phyloP scores from a whole-genome alignment of 2,329 filamentous ascomycete species.

The Karstenula rhodostoma region DNA sequence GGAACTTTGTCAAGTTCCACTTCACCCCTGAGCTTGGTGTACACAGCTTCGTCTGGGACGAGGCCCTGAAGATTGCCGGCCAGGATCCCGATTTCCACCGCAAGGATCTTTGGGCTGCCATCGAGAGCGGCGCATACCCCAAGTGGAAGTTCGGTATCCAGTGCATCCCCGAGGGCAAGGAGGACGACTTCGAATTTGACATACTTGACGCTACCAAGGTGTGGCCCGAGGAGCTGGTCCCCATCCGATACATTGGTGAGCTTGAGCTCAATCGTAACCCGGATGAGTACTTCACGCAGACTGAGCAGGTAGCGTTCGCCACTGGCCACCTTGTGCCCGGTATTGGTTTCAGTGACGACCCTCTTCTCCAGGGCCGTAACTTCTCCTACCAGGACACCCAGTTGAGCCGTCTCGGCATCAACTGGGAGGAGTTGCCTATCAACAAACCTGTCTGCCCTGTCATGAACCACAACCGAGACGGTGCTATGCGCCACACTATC shows the following conservation, averaged over 20 bases:
- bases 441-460: slow-evolving; percentile 78
- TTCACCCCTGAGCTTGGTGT: slow-evolving; percentile 78
- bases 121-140: slow-evolving; percentile 73
- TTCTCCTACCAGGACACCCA: slow-evolving; percentile 74
- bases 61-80: slow-evolving; percentile 72
- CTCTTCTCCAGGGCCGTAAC: slow-evolving; percentile 77
- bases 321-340: slow-evolving; percentile 81
- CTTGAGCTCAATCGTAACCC: slow-evolving; percentile 80
- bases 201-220: slow-evolving; percentile 86
- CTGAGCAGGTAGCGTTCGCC: slow-evolving; percentile 84
- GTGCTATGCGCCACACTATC: slow-evolving; percentile 75
- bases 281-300: slow-evolving; percentile 83
- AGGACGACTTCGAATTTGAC: slow-evolving; percentile 84
- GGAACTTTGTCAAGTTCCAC: slow-evolving; percentile 80
- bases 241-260: slow-evolving; percentile 79
- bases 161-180: slow-evolving; percentile 72
- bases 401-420: slow-evolving; percentile 73
- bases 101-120: slow-evolving; percentile 78
- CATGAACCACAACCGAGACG: slow-evolving; percentile 80
- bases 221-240: slow-evolving; percentile 81
- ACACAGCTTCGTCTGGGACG: slow-evolving; percentile 80
- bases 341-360: slow-evolving; percentile 79
- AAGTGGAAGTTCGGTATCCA: slow-evolving; percentile 89
- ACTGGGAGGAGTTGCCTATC: slow-evolving; percentile 80
- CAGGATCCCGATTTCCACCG: slow-evolving; percentile 81